A percentile compares a stretch with the other conserved stretches of the same genome.
These are phyloP conservation scores for Amanita fuliginea DNA, from an alignment of 768 basidiomycete species.

Conservation along the genomic window DNA sequence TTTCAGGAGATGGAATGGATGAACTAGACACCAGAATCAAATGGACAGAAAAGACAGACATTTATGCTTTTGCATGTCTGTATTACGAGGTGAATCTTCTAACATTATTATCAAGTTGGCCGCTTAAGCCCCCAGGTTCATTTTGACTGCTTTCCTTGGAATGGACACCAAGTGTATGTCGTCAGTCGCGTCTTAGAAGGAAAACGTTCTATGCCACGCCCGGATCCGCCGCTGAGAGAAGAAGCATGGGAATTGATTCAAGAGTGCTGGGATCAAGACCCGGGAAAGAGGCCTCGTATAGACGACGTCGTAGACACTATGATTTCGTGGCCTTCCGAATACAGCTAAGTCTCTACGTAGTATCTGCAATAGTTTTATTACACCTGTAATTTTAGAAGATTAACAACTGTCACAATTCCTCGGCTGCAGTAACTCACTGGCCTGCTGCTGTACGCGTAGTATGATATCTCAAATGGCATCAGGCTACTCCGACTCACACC, in stretches of 20 bases:
- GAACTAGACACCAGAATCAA: neutral
- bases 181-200: neutral
- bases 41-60: slow-evolving; percentile 1
- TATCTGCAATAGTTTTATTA: too few relatives aligned
- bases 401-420: too few relatives aligned
- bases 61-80: slow-evolving; percentile 1
- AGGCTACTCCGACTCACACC: too few relatives aligned
- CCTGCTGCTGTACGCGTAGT: too few relatives aligned
- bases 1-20: neutral
- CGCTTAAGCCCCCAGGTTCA: neutral
- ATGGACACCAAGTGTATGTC: neutral
- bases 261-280: neutral
- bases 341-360: neutral
- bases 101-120: too few relatives aligned
- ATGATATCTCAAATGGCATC: too few relatives aligned
- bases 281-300: neutral
- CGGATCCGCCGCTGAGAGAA: neutral
- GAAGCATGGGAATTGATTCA: slow-evolving; percentile 1
- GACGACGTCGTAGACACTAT: neutral
- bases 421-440: too few relatives aligned
- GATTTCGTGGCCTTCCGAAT: neutral
- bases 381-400: too few relatives aligned
- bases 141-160: neutral
- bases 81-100: slow-evolving; percentile 1
- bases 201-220: neutral